Conservation (phyloP, 257 asterid genomes). For the Salvia hispanica region DNA sequence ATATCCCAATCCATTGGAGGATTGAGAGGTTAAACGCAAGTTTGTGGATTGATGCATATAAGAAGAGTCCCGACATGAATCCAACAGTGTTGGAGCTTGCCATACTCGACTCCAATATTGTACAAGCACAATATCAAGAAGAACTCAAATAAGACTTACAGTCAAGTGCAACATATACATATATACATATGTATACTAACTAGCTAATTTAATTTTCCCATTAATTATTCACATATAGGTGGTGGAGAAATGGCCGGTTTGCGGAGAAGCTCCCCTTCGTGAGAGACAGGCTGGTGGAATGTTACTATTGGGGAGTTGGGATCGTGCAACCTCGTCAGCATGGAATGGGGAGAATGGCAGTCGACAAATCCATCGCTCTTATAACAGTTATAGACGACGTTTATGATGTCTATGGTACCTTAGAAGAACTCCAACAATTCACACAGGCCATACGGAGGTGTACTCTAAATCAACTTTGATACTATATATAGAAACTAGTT, state of each 20-base stretch:
- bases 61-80: slow-evolving; percentile 27
- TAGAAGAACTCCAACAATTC: slow-evolving; percentile 30
- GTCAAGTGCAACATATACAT: slow-evolving; percentile 18
- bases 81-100: slow-evolving; percentile 48
- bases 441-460: slow-evolving; percentile 43
- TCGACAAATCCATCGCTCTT: slow-evolving; percentile 26
- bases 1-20: slow-evolving; percentile 19
- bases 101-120: slow-evolving; percentile 46
- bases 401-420: no score
- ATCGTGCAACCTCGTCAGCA: slow-evolving; percentile 26
- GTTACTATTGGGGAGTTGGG: slow-evolving; percentile 40
- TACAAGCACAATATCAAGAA: slow-evolving; percentile 40
- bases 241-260: slow-evolving; percentile 47
- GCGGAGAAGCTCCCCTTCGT: slow-evolving; percentile 49
- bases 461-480: not conserved
- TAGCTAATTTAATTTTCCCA: no score
- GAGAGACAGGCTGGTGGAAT: slow-evolving; percentile 54
- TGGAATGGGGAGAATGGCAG: not conserved
- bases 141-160: slow-evolving; percentile 44
- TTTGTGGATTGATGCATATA: slow-evolving; percentile 32
- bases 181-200: no score
- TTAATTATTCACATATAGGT: slow-evolving; percentile 20
- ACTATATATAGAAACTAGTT: no score
- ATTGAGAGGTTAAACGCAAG: no score
- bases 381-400: slow-evolving; percentile 35